These are phyloP conservation scores for Dioscorea dumetorum DNA, from an alignment of 106 monocot genomes.

Conservation along the genomic window DNA sequence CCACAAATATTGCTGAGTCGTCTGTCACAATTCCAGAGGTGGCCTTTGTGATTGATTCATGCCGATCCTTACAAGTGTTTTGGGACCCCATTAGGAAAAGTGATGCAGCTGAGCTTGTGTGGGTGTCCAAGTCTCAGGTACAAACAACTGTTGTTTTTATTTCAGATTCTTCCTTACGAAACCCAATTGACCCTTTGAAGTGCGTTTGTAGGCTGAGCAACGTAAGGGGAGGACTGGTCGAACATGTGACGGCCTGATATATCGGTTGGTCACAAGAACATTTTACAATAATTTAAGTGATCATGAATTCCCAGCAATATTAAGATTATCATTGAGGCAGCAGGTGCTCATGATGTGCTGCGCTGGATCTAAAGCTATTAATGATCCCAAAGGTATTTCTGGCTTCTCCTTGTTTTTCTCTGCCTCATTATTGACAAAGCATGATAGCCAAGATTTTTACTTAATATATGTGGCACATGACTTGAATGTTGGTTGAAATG, in stretches of 20 bases:
- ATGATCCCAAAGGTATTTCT: constrained; percentile 72
- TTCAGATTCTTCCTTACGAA: not conserved
- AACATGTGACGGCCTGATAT: constrained; percentile 81
- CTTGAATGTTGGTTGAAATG: too few relatives aligned
- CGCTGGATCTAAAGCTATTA: constrained; percentile 71
- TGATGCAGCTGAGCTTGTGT: constrained; percentile 61
- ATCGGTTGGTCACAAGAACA: constrained; percentile 47
- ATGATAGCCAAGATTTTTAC: too few relatives aligned
- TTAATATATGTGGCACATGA: too few relatives aligned
- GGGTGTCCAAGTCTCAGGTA: constrained; percentile 95
- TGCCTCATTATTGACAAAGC: too few relatives aligned
- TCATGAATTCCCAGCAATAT: constrained; percentile 75
- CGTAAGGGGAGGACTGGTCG: constrained; percentile 83
- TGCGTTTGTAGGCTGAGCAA: constrained; percentile 60
- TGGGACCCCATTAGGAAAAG: constrained; percentile 62
- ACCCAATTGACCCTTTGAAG: not conserved
- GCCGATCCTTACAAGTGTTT: constrained; percentile 70
- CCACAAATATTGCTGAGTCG: constrained; percentile 93
- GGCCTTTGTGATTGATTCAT: constrained; percentile 83
- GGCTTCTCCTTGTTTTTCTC: not conserved
- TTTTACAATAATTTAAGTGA: constrained; percentile 55
- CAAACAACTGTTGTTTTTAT: not conserved
- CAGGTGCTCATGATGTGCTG: constrained; percentile 78
- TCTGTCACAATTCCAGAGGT: constrained; percentile 86
- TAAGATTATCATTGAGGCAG: constrained; percentile 69